Base-by-base conservation (phyloP, 768 basidiomycete species). In the Grammothele lineata region DNA sequence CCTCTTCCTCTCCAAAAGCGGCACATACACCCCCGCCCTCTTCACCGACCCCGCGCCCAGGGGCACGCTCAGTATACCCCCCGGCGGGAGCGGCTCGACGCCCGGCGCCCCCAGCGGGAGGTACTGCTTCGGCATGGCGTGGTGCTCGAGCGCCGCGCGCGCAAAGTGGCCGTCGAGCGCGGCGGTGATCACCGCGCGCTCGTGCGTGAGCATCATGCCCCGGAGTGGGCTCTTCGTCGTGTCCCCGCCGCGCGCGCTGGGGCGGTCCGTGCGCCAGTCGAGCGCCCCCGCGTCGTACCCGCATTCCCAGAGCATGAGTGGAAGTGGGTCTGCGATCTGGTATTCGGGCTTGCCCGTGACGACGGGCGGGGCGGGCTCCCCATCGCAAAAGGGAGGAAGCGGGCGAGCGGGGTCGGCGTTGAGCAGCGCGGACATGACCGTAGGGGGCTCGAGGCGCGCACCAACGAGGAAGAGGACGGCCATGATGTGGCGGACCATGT, bases 401-500 rank as follows among this genome's bases (percentile, higher is more conserved):
- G 62, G 66, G n/a, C 64, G 71, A 33, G 66, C 70, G 46, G 54
- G 66, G 35, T 77, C 75, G 17, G 81, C 77, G 63, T 95, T 88
- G 62, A 96, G 72, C 19, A 98, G 72, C 10, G 81, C 70, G 10
- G 78, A 70, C 12, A 97, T 70, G 47, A 95, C 70, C 17, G 73
- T 73, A 0, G 90, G 85, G 5, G 69, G 59, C 61, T 97, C 95
- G 45, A 92, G 74, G 0, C 87, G 80, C 0, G 85, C 66, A 15
- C 93, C 95, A 42, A 95, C 78, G 40, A 96, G 81, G 65, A 97
- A 91, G 17, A 98, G 74, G 40, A 95, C 63, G 2, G 88, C 89
- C 78, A 96, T 87, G 67, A 96, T 94, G 57, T 94, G 92, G 30
- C 94, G 79, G 12, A 96, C 94, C 71, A 96, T 94, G 66, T 98